These are phyloP conservation scores for Heracleum sosnowskyi DNA, from an alignment of 129 eudicot genomes.

Conservation along the genomic window DNA sequence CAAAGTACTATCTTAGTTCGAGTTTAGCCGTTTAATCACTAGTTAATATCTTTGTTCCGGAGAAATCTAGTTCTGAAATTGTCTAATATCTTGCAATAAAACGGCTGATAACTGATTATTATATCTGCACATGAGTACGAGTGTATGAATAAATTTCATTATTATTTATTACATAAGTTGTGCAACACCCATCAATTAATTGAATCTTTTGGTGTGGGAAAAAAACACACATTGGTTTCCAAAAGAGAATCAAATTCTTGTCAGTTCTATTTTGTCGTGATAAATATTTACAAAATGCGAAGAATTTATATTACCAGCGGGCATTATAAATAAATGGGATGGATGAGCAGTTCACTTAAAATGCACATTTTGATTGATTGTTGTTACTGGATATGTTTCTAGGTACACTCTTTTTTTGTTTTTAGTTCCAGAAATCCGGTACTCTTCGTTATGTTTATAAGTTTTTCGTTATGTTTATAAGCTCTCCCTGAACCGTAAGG, in stretches of 20 bases:
- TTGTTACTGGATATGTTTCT: neutral
- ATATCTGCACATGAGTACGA: too few species aligned
- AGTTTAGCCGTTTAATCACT: neutral
- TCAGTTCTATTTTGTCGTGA: neutral
- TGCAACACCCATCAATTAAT: neutral
- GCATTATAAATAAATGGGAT: neutral
- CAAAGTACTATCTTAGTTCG: neutral
- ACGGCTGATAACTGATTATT: neutral
- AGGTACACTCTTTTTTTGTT: too few species aligned
- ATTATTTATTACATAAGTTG: too few species aligned
- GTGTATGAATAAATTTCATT: too few species aligned
- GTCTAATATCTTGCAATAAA: neutral
- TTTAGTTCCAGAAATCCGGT: too few species aligned
- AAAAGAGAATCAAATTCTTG: neutral
- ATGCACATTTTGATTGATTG: neutral
- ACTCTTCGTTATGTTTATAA: too few species aligned
- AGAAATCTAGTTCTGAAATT: neutral
- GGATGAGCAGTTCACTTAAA: neutral
- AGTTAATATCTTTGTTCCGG: neutral
- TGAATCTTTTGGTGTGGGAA: neutral
- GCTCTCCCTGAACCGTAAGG: too few species aligned
- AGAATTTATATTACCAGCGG: neutral
- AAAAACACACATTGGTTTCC: neutral
- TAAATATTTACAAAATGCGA: neutral
- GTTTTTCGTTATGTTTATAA: too few species aligned